Percentiles rank a stretch among this genome's conserved stretches.
These are phyloP conservation scores for Acacia concinna DNA, from an alignment of 331 rosid genomes.

Conservation along the genomic window DNA sequence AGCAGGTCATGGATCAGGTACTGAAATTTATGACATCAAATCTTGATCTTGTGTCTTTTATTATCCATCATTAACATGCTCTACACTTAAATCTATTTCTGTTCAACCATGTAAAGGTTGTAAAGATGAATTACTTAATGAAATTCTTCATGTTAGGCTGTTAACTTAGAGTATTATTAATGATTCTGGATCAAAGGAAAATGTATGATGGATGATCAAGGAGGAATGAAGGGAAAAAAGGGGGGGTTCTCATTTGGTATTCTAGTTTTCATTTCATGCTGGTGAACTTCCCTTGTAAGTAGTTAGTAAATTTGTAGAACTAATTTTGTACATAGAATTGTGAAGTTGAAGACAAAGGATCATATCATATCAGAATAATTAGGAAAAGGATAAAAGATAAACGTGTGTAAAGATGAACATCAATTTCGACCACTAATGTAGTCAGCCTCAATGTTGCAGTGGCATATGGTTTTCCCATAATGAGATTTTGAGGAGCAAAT, in stretches of 20 bases:
- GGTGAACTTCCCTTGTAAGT: neutral
- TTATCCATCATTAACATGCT: neutral
- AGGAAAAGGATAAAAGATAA: neutral
- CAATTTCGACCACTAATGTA: neutral
- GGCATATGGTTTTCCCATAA: neutral
- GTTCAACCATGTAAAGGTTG: neutral
- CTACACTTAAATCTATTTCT: neutral
- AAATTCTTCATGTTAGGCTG: neutral
- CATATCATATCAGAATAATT: neutral
- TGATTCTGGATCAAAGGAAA: neutral
- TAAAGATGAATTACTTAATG: neutral
- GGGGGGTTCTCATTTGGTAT: neutral
- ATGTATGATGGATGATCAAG: neutral
- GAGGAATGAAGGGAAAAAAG: neutral
- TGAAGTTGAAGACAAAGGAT: neutral
- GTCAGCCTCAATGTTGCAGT: neutral
- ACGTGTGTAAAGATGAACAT: conserved; percentile 17
- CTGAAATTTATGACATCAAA: conserved; percentile 19
- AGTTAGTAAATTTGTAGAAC: neutral
- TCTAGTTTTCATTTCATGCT: neutral
- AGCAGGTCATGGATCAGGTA: conserved; percentile 77
- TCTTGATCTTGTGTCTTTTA: neutral
- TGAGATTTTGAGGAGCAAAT: neutral
- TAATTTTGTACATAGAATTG: conserved; percentile 17
- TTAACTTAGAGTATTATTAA: neutral